Percentiles rank a stretch among this genome's conserved stretches.
phyloP scores from a whole-genome alignment of 805 yeast species.

The Priceomyces castillae region DNA sequence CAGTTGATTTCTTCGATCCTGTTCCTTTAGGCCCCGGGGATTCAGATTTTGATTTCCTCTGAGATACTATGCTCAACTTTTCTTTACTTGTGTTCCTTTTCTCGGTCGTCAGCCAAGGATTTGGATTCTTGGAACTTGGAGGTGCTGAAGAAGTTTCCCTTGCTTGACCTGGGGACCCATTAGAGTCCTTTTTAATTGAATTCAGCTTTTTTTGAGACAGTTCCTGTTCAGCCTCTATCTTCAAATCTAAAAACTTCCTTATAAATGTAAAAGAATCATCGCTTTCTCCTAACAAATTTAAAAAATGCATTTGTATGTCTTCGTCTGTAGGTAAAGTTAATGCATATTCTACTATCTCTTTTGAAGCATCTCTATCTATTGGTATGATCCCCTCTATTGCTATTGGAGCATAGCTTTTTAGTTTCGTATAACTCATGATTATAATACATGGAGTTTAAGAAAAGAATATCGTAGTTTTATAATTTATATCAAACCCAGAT shows the following conservation, averaged over 20 bases:
- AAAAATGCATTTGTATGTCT: slow-evolving; percentile 51
- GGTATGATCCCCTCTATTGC: slow-evolving; percentile 46
- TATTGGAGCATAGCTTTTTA: slow-evolving; percentile 24
- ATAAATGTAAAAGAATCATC: slow-evolving; percentile 51
- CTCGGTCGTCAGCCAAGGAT: background rate
- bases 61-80: too few relatives aligned
- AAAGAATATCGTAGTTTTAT: background rate
- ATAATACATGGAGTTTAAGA: too few relatives aligned
- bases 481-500: too few relatives aligned
- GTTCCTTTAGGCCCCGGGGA: background rate
- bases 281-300: slow-evolving; percentile 56
- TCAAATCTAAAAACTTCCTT: slow-evolving; percentile 39
- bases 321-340: slow-evolving; percentile 44
- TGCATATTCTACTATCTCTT: slow-evolving; percentile 56
- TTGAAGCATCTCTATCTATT: slow-evolving; percentile 53
- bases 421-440: slow-evolving; percentile 10
- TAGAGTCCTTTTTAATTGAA: background rate
- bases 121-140: background rate
- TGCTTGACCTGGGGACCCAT: slow-evolving; percentile 6
- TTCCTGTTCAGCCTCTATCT: slow-evolving; percentile 26
- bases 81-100: background rate
- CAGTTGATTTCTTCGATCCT: slow-evolving; percentile 2
- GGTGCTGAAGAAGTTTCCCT: slow-evolving; percentile 1
- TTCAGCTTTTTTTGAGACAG: background rate
- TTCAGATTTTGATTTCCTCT: background rate